Conservation (phyloP, 768 basidiomycete species). For the Termitomyces bulborhizus region DNA sequence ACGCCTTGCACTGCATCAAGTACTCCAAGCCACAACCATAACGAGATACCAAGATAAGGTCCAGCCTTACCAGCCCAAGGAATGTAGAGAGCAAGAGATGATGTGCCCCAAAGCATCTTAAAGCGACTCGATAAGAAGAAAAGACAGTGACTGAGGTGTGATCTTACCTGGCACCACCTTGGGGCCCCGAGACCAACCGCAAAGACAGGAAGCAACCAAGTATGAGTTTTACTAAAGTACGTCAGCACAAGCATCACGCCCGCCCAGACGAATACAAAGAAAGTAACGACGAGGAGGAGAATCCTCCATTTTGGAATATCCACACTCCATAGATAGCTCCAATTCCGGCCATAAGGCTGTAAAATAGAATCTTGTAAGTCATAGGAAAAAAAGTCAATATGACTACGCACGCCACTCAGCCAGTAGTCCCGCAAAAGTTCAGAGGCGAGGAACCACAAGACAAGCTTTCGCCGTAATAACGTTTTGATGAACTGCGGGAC, state of each 20-base stretch:
- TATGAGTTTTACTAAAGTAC: slow-evolving; percentile 88
- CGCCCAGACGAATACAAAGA: slow-evolving; percentile 89
- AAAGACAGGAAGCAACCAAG: slow-evolving; percentile 92
- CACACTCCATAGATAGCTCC: slow-evolving; percentile 89
- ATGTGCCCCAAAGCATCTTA: slow-evolving; percentile 92
- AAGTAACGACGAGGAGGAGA: slow-evolving; percentile 67
- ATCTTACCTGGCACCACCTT: slow-evolving; percentile 81
- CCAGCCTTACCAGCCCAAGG: slow-evolving; percentile 87
- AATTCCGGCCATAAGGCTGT: slow-evolving; percentile 89
- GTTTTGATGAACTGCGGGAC: slow-evolving; percentile 91
- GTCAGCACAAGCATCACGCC: slow-evolving; percentile 68
- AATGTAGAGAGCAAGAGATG: slow-evolving; percentile 86
- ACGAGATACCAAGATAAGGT: slow-evolving; percentile 82
- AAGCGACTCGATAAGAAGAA: neutral
- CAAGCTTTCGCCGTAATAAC: slow-evolving; percentile 84
- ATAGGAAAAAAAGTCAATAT: neutral
- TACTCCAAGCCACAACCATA: slow-evolving; percentile 96
- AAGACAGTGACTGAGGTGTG: neutral
- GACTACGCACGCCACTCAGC: slow-evolving; percentile 69
- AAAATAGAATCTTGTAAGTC: slow-evolving; percentile 9
- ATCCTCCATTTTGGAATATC: slow-evolving; percentile 81
- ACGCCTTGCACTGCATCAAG: slow-evolving; percentile 93
- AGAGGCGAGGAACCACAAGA: slow-evolving; percentile 92
- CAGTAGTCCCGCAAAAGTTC: slow-evolving; percentile 91
- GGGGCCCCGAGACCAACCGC: slow-evolving; percentile 93